Evolutionary conservation across 179 eudicot genomes (phyloP), one percentile per base, ranked within the genome.

Genomic region (Heliamphora ciliata): DNA sequence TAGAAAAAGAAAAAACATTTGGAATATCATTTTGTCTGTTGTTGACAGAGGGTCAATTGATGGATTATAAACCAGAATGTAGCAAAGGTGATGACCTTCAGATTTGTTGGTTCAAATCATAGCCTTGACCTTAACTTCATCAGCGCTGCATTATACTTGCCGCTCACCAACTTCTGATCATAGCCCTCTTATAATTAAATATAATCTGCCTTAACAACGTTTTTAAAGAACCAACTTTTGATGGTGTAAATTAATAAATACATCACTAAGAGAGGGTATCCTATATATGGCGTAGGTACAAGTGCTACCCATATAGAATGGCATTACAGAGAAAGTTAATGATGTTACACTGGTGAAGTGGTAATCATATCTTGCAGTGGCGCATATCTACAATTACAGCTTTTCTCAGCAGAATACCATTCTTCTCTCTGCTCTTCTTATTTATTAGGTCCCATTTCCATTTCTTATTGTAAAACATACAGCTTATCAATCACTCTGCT

Each of bases 401-500:
- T 67, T 31, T 48, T 40, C 72, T 68, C 72, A 68, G 40, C 11
- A 68, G 48, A 68, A 2, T 0, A n/a, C 46, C 14, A 46, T 48
- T 15, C 40, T 48, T 72, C 40, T 72, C 58, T 47, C 50, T 17
- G 1, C 56, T 48, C 8, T 72, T 48, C 52, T 72, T 50, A 72
- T 15, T 72, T n/a, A 72, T 15, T 71, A 24, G 47, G 72, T 67
- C 55, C 52, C 52, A 71, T 48, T 72, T 72, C 76, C 7, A 47
- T 7, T 47, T 72, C 56, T 50, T 72, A 72, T 50, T 50, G 17
- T 72, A 48, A 17, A 72, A 48, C 56, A 72, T 47, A 50, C 58
- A n/a, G n/a, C 76, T 72, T 48, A 56, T 50, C 40, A 72, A 72
- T 7, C 31, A n/a, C 76, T 69, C 68, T 40, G 13, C 48, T 68